These are phyloP conservation scores for Funneliformis mosseae DNA, from an alignment of 192 early-diverging fungal species.

Conservation along the genomic window DNA sequence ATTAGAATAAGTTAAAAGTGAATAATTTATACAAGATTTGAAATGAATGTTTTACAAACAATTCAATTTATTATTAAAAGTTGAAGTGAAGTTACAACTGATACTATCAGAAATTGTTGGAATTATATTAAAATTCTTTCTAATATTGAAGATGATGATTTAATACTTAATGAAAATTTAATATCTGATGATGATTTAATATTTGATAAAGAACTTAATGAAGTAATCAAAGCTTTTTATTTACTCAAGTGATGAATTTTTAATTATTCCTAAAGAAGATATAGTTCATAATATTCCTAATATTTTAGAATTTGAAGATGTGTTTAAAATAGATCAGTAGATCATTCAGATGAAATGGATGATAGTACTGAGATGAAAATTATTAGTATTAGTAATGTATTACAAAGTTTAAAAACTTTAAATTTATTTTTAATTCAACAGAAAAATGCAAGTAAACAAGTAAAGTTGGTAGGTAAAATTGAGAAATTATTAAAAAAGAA, in stretches of 20 bases:
- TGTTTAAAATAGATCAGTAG: not conserved
- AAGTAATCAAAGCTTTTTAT: not conserved
- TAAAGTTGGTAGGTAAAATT: not conserved
- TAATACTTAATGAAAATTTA: not conserved
- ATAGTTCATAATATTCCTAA: slow-evolving; percentile 21
- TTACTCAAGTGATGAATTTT: slow-evolving; percentile 5
- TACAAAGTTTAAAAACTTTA: not conserved
- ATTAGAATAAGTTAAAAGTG: not conserved
- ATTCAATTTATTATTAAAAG: not conserved
- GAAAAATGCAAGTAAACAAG: not conserved
- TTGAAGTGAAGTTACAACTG: not conserved
- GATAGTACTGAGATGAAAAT: not conserved
- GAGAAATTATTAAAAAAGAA: slow-evolving; percentile 5
- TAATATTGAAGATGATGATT: not conserved
- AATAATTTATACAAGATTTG: not conserved
- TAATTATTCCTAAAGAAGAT: slow-evolving; percentile 26
- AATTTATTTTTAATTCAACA: not conserved
- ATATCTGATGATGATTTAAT: not conserved
- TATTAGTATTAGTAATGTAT: not conserved
- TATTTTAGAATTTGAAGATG: slow-evolving; percentile 17
- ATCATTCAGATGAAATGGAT: not conserved
- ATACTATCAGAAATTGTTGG: slow-evolving; percentile 20
- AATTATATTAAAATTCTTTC: slow-evolving; percentile 18
- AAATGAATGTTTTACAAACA: not conserved
- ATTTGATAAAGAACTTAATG: not conserved